Base-by-base conservation (phyloP, 768 basidiomycete genomes). In the Russula sp. region DNA sequence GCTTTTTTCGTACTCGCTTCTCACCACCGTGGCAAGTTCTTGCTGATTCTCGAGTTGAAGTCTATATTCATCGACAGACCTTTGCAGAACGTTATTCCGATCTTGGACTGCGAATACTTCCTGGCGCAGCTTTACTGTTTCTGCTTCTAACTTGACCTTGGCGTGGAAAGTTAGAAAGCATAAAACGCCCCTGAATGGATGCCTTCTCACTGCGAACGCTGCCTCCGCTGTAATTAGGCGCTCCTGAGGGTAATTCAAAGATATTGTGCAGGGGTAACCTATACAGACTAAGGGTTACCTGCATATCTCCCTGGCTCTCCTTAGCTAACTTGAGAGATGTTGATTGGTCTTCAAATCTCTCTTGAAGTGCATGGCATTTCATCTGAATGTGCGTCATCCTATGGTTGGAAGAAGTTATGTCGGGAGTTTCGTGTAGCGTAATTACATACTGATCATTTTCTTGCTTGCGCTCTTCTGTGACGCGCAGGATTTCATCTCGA, bases 321-420 rank as follows among this genome's bases (percentile, higher is more conserved):
- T 82, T 83, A 7, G 81, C 77, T 25, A 84, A 70, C 29, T 78
- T 76, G 50, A 84, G 70, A 1, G 82, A 80, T 7, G 81, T 72
- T 1, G 76, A 70, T 64, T 85, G 84, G 16, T 83, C 78, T 13
- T 87, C 84, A 56, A 81, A 81, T 29, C 83, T 78, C 57, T 87
- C 83, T 67, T 86, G 80, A 16, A 84, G 73, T 41, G 76, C 70
- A 78, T 83, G 65, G 22, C 34, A 65, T 36, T 54, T 61, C 58
- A 54, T 62, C 35, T 66, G 64, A 18, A 57, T 41, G 61, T 67
- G 64, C 42, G 53, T 58, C n/a, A 22, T 29, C 50, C 66, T 67
- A 42, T 18, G 36, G 8, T n/a, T 20, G 18, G 22, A 13, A 49
- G 57, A 43, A 20, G 51, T 29, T 22, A 57, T 35, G n/a, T 32